Percentiles rank a stretch among this genome's conserved stretches.
Evolutionary conservation across 176 grass and related monocot genomes (phyloP).

Genomic region (Oryza rufipogon): DNA sequence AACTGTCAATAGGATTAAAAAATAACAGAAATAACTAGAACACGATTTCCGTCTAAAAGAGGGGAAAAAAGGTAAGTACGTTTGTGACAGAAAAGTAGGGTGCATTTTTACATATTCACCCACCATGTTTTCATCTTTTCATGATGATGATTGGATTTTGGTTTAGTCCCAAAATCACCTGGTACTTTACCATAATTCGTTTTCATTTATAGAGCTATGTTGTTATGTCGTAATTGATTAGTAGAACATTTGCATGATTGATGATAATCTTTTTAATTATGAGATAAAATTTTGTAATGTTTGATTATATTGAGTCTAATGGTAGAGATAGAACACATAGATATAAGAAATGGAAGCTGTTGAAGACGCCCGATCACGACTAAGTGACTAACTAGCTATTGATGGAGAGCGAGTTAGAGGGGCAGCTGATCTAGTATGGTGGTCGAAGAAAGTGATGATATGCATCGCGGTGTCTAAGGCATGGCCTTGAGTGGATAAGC

Average conservation of each 20-base stretch:
- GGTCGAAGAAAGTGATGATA: no score
- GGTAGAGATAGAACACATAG: background rate
- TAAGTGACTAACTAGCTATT: no score
- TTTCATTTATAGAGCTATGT: background rate
- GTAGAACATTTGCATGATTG: background rate
- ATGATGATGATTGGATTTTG: background rate
- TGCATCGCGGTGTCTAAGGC: no score
- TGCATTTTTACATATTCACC: slow-evolving; percentile 36
- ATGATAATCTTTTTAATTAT: background rate
- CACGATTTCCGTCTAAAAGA: background rate
- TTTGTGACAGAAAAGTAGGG: background rate
- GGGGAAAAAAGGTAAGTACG: background rate
- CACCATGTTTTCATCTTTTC: background rate
- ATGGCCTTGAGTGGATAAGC: no score
- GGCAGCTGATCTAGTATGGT: background rate
- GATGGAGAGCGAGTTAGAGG: background rate
- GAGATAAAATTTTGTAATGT: background rate
- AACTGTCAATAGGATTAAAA: slow-evolving; percentile 17
- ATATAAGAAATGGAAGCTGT: background rate
- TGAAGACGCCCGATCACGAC: no score
- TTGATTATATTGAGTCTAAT: background rate
- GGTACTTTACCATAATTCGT: background rate
- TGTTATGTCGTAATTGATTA: background rate
- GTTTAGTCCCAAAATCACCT: background rate
- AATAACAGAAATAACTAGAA: slow-evolving; percentile 27